Conservation (phyloP, 805 yeast genomes). For the Ogataea degrootiae region DNA sequence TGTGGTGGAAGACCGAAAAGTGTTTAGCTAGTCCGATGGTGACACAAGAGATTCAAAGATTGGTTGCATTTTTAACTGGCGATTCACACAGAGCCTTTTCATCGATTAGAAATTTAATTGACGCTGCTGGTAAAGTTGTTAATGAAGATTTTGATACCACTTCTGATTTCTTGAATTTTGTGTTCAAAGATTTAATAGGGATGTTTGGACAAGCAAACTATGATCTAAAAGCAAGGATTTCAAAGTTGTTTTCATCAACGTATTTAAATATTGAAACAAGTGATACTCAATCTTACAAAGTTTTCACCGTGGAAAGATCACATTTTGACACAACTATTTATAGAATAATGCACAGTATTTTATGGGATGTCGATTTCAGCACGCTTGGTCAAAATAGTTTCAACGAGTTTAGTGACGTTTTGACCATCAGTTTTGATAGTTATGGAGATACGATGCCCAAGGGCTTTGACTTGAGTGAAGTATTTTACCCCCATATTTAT, state of each 20-base stretch:
- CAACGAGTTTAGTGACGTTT: slow-evolving; percentile 27
- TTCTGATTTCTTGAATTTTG: slow-evolving; percentile 25
- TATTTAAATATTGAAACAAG: slow-evolving; percentile 7
- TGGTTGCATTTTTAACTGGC: slow-evolving; percentile 33
- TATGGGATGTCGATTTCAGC: slow-evolving; percentile 29
- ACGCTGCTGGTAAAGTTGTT: slow-evolving; percentile 24
- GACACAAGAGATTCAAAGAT: slow-evolving; percentile 34
- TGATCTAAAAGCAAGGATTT: slow-evolving; percentile 10
- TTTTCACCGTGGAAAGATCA: slow-evolving; percentile 32
- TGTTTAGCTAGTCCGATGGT: slow-evolving; percentile 24
- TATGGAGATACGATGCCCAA: slow-evolving; percentile 25
- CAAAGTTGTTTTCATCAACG: slow-evolving; percentile 14
- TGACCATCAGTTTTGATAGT: slow-evolving; percentile 31
- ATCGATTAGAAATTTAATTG: slow-evolving; percentile 30
- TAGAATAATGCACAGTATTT: slow-evolving; percentile 27
- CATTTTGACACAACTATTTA: slow-evolving; percentile 28
- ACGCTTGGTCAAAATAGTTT: slow-evolving; percentile 19
- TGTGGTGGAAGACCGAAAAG: slow-evolving; percentile 36
- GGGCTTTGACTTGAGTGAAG: slow-evolving; percentile 24
- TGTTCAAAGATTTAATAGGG: slow-evolving; percentile 15
- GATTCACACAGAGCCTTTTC: slow-evolving; percentile 35
- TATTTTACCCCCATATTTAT: slow-evolving; percentile 38
- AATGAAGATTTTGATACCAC: slow-evolving; percentile 26
- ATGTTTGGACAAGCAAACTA: slow-evolving; percentile 15
- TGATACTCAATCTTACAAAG: slow-evolving; percentile 18